These are phyloP conservation scores for Cyclospora cayetanensis DNA, from an alignment of 169 alveolate species.

Conservation along the genomic window DNA sequence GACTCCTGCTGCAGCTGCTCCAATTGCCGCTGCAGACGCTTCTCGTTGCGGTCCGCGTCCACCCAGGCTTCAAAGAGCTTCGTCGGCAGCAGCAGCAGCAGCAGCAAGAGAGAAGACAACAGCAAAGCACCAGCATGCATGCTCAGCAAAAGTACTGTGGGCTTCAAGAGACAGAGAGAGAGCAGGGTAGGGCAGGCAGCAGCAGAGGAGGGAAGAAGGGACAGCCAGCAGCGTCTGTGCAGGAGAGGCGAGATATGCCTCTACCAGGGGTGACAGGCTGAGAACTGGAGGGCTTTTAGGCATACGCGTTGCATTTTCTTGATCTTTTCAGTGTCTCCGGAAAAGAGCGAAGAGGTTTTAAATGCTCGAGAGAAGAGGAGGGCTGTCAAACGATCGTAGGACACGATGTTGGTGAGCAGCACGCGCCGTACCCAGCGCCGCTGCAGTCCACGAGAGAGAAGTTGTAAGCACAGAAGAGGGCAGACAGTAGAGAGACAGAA, in stretches of 20 bases:
- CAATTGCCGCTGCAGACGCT: constrained; percentile 3
- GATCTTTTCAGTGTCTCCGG: background rate
- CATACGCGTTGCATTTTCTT: background rate
- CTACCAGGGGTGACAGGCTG: background rate
- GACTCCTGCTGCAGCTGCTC: constrained; percentile 23
- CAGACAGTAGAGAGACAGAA: background rate
- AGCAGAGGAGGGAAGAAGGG: no score
- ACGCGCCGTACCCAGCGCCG: constrained; percentile 15
- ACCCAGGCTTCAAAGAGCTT: constrained; percentile 4
- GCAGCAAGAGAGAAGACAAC: background rate
- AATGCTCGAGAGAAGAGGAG: background rate
- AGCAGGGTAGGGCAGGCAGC: no score
- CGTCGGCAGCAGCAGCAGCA: constrained; percentile 47
- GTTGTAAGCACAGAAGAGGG: background rate
- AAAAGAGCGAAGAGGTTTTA: background rate
- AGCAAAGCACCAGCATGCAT: background rate
- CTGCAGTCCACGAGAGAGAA: no score
- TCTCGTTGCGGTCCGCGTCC: constrained; percentile 34
- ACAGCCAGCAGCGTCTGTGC: background rate
- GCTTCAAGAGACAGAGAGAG: no score
- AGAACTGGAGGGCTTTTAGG: background rate
- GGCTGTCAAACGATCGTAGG: background rate
- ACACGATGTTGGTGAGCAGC: background rate
- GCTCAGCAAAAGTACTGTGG: no score
- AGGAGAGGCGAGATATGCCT: background rate